Evolutionary conservation across 2,329 filamentous ascomycete genomes (phyloP), one percentile per base, ranked within the genome.

Genomic region (Phoma herbarum): DNA sequence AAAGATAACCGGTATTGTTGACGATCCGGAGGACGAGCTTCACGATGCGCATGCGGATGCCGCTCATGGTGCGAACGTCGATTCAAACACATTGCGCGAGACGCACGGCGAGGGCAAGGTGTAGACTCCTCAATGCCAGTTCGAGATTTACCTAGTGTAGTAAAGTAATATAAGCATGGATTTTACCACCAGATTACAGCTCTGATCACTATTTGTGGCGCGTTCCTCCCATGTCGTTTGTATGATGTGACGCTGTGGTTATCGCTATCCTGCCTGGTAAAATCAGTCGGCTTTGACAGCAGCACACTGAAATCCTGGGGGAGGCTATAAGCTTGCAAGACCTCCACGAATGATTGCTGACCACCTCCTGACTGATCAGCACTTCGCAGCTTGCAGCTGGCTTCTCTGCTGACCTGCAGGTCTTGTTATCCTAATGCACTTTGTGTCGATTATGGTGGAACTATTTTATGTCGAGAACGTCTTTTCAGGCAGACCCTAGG

Each of bases 1-100:
- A 2, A 79, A 79, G 56, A 62, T 82, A 22, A 81, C 80, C 0
- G 77, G 76, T 28, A 72, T 73, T 20, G 53, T 44, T 41, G 68
- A 71, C 50, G 66, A 61, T 8, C 50, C 50, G 4, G 56, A 70
- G 3, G 55, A 64, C 20, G 25, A 49, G 16, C 63, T 66, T 35
- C 50, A 61, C 0, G 64, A 68, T 22, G 56, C 56, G 25, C 50
- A 59, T n/a, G 56, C 56, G 26, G 39, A 28, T n/a, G n/a, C 28
- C 11, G 49, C 55, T 43, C 43, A 58, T 20, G 50, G 49, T 7
- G 50, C 25, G 29, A 35, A 49, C 23, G 12, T 58, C 6, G 53
- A 63, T 10, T 46, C 46, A 7, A 50, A 63, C 23, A 53, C 54
- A 18, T 29, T 63, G 26, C 57, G 60, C 12, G 60, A 60, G 39